These are phyloP conservation scores for Aspergillus indologenus DNA, from an alignment of 495 filamentous ascomycete genomes.

Conservation along the genomic window DNA sequence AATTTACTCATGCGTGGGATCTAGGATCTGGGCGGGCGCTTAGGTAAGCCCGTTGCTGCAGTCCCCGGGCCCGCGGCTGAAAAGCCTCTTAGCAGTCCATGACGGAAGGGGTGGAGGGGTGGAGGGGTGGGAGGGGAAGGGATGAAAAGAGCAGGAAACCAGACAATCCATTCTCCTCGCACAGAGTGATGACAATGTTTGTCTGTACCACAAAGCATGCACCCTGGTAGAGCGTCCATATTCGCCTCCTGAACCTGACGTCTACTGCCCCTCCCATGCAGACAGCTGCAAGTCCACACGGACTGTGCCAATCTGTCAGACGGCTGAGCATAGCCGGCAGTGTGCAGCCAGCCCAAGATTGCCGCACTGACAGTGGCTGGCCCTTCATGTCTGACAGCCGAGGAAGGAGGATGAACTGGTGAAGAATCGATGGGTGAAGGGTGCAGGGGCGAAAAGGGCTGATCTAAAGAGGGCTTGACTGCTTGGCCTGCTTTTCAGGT, in stretches of 20 bases:
- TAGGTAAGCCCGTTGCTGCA: slow-evolving; percentile 14
- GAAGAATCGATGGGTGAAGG: neutral
- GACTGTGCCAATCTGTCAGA: slow-evolving; percentile 4
- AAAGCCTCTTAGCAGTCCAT: slow-evolving; percentile 17
- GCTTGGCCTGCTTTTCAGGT: slow-evolving; percentile 1
- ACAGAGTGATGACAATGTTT: neutral
- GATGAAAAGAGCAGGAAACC: slow-evolving; percentile 18
- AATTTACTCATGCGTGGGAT: slow-evolving; percentile 5
- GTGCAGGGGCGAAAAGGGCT: slow-evolving; percentile 3
- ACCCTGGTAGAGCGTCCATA: neutral
- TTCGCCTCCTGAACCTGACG: neutral
- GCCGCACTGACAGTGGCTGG: slow-evolving; percentile 8
- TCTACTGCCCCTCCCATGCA: neutral
- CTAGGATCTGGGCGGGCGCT: slow-evolving; percentile 8
- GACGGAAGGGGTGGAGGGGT: slow-evolving; percentile 45
- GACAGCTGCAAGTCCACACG: slow-evolving; percentile 18
- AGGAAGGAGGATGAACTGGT: slow-evolving; percentile 8
- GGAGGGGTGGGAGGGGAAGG: too few species aligned
- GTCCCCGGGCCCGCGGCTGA: slow-evolving; percentile 8
- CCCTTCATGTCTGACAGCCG: slow-evolving; percentile 11
- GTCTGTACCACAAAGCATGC: neutral
- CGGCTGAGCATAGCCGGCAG: slow-evolving; percentile 20
- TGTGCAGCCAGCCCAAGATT: slow-evolving; percentile 16
- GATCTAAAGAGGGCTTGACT: slow-evolving; percentile 7
- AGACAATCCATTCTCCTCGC: too few species aligned